phyloP scores from a whole-genome alignment of 2,329 filamentous ascomycete genomes.

The Monosporascus sp. region DNA sequence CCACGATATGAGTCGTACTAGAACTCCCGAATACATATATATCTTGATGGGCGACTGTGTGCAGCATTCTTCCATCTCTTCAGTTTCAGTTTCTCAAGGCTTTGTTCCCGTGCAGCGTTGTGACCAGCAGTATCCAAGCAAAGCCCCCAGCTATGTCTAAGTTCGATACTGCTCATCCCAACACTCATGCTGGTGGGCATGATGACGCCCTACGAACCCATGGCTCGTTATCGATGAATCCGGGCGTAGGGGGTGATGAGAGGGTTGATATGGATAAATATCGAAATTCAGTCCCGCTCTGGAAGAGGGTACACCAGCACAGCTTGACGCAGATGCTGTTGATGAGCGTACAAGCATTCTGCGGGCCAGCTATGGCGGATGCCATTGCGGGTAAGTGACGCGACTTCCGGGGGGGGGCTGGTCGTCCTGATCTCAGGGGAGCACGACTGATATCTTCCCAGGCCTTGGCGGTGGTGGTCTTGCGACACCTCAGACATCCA shows the following conservation, averaged over 20 bases:
- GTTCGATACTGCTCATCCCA: constrained; percentile 19
- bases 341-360: constrained; percentile 40
- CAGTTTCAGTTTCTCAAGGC: too few species aligned
- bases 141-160: constrained; percentile 12
- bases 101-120: too few species aligned
- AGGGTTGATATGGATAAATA: constrained; percentile 32
- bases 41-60: constrained; percentile 1
- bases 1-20: constrained; percentile 5
- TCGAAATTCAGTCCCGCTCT: constrained; percentile 25
- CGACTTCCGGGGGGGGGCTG: not conserved
- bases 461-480: constrained; percentile 39
- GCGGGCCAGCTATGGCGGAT: constrained; percentile 35
- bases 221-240: constrained; percentile 15
- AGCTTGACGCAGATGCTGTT: constrained; percentile 45
- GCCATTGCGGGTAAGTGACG: constrained; percentile 30
- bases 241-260: constrained; percentile 9
- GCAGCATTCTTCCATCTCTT: too few species aligned
- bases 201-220: constrained; percentile 16
- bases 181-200: constrained; percentile 18
- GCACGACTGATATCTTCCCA: constrained; percentile 3
- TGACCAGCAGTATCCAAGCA: too few species aligned
- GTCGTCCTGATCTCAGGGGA: too few species aligned
- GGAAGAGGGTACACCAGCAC: constrained; percentile 40
- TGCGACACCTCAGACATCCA: constrained; percentile 37
- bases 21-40: constrained; percentile 6